These are phyloP conservation scores for Staphylotrichum tortipilum DNA, from an alignment of 495 filamentous ascomycete species.

Conservation along the genomic window DNA sequence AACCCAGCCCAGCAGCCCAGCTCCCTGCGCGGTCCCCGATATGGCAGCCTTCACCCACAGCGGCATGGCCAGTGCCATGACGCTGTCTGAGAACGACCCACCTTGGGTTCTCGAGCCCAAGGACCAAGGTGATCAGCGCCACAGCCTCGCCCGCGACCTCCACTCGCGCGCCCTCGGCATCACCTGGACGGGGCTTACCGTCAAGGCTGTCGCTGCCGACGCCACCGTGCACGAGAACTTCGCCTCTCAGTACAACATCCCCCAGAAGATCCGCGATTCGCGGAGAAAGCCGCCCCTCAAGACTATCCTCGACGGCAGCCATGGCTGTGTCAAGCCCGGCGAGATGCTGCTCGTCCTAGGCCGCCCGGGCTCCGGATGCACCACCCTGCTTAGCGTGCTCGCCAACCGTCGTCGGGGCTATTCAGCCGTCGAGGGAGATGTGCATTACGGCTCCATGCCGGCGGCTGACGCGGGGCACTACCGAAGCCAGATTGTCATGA, in stretches of 20 bases:
- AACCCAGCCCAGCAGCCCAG: too few species aligned
- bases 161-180: slow-evolving; percentile 48
- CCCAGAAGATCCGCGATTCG: slow-evolving; percentile 35
- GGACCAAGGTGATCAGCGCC: too few species aligned
- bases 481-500: slow-evolving; percentile 50
- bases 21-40: too few species aligned
- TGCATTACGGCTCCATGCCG: slow-evolving; percentile 59
- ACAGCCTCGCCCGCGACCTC: slow-evolving; percentile 34
- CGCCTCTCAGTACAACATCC: slow-evolving; percentile 49
- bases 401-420: slow-evolving; percentile 65
- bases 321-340: slow-evolving; percentile 47
- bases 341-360: slow-evolving; percentile 79
- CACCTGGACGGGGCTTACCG: slow-evolving; percentile 53
- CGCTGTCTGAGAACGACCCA: not conserved
- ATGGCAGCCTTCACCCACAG: slow-evolving; percentile 22
- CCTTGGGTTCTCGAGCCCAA: slow-evolving; percentile 40
- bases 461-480: slow-evolving; percentile 43
- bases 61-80: not conserved
- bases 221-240: slow-evolving; percentile 38
- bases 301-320: slow-evolving; percentile 53
- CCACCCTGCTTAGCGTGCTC: slow-evolving; percentile 71
- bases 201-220: slow-evolving; percentile 39
- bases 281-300: slow-evolving; percentile 43
- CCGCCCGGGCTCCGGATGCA: slow-evolving; percentile 66
- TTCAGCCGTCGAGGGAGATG: slow-evolving; percentile 55